Percentiles rank a stretch among this genome's conserved stretches.
phyloP scores from a whole-genome alignment of 2,329 filamentous ascomycete genomes.

The Aspergillus sp. region DNA sequence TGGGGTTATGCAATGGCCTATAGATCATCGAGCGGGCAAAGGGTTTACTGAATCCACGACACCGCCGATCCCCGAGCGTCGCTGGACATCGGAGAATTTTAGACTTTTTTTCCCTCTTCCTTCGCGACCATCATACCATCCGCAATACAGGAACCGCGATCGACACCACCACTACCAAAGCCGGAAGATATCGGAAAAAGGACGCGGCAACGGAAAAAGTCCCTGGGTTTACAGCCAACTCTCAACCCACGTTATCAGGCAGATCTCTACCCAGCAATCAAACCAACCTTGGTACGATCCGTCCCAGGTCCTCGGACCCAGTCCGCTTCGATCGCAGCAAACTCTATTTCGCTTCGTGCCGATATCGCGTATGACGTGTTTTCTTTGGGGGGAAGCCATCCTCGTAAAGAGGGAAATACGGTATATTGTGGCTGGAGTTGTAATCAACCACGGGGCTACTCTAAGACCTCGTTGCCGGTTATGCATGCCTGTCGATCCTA shows the following conservation, averaged over 20 bases:
- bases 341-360: too few species aligned
- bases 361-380: too few species aligned
- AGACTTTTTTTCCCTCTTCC: too few species aligned
- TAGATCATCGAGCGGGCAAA: not conserved
- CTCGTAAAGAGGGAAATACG: too few species aligned
- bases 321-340: not conserved
- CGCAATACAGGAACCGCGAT: not conserved
- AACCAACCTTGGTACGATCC: not conserved
- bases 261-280: not conserved
- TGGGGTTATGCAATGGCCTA: not conserved
- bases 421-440: too few species aligned
- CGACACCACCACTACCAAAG: not conserved
- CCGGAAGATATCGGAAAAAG: not conserved
- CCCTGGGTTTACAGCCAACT: not conserved
- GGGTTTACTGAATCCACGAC: not conserved
- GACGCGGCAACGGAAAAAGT: not conserved
- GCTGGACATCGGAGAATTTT: not conserved
- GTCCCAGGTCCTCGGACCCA: not conserved
- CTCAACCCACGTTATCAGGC: not conserved
- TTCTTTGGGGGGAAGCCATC: too few species aligned
- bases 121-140: not conserved
- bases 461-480: too few species aligned
- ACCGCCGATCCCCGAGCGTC: not conserved
- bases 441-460: too few species aligned
- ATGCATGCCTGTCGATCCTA: too few species aligned